These are phyloP conservation scores for Malus hybrid DNA, from an alignment of 331 rosid species.

Conservation along the genomic window DNA sequence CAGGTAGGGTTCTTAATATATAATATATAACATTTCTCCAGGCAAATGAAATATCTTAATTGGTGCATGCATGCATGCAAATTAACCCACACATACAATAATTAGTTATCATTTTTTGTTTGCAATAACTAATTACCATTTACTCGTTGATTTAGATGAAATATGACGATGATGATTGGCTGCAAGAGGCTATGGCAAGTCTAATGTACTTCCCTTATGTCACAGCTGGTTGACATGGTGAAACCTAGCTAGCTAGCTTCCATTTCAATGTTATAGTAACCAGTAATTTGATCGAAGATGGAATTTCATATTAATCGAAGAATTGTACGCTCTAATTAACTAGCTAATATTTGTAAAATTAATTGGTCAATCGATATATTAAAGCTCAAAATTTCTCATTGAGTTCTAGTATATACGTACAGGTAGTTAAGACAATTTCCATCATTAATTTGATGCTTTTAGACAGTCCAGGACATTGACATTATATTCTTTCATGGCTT, in stretches of 20 bases:
- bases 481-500: neutral
- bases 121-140: neutral
- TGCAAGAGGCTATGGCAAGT: conserved; percentile 76
- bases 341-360: neutral
- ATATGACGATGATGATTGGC: conserved; percentile 66
- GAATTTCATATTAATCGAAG: too few species aligned
- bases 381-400: too few species aligned
- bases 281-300: too few species aligned
- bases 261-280: too few species aligned
- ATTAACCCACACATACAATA: neutral
- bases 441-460: neutral
- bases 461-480: neutral
- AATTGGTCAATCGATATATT: neutral
- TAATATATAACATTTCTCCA: too few species aligned
- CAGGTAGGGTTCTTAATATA: conserved; percentile 20
- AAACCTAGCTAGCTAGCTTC: too few species aligned
- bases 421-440: neutral
- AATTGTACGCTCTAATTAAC: neutral
- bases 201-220: conserved; percentile 48
- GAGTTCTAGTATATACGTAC: neutral
- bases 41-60: too few species aligned
- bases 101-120: neutral
- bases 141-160: conserved; percentile 36
- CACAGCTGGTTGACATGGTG: conserved; percentile 19
- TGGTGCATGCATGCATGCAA: neutral